Base-by-base conservation (phyloP, 192 early-diverging fungal genomes). In the Podila clonocystis region DNA sequence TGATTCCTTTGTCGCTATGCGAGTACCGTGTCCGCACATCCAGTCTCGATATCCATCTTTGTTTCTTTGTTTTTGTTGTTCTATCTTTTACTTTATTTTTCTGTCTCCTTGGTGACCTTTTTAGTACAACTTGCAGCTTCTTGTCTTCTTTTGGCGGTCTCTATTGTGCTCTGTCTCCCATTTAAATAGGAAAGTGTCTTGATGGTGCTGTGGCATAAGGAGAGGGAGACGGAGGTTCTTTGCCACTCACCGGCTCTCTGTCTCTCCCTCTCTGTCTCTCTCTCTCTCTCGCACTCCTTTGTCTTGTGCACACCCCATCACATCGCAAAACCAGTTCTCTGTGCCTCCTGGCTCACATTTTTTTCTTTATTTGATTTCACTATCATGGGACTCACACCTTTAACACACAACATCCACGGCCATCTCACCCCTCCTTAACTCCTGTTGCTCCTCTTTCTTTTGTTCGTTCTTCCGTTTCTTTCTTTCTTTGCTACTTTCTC, bases 301-400 rank as follows among this genome's bases (percentile, higher is more conserved):
- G 28, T 38, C 62, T 22, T 59, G 26, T 30, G 30, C 11, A 36
- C 60, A 33, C 36, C 22, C 57, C 20, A 58, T 19, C 31, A 13
- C 61, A 30, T 49, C 45, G n/a, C 58, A 30, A 12, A n/a, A 34
- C 26, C 45, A 49, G 9, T 33, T 58, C 50, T 24, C 20, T 36
- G 4, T 30, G 45, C 67, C 82, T 68, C 68, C 65, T 74, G 49
- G 70, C 72, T 70, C 72, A 62, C 63, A 65, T 50, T 57, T 65
- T 49, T 70, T 29, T 17, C 17, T 28, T 38, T 30, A 26, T 65
- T 55, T 55, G 52, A 49, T 49, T 70, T 36, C 50, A 19, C 33
- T 67, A 30, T 50, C 61, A 58, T 55, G 52, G 34, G 31, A 29
- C 26, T 20, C 34, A 22, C 36, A 38, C 50, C 8, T 52, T 41